Evolutionary conservation across 176 grass and related monocot species (phyloP).

Genomic region (Carex kokanica): DNA sequence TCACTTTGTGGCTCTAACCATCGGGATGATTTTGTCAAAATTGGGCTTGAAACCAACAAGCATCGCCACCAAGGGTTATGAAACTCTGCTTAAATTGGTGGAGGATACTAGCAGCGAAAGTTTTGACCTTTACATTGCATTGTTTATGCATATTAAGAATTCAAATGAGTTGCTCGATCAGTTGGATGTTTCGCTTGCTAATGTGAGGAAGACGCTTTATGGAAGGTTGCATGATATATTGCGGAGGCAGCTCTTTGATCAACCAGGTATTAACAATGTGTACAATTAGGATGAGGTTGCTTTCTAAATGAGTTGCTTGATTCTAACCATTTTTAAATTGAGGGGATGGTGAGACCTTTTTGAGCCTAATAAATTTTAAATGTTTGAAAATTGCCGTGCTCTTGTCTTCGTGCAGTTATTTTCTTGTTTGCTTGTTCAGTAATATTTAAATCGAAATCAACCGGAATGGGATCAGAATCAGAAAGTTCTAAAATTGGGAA

Average conservation of each 20-base stretch:
- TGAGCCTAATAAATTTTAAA: neutral
- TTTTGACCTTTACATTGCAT: constrained; percentile 81
- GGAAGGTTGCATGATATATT: constrained; percentile 62
- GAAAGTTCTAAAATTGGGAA: neutral
- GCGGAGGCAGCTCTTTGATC: constrained; percentile 65
- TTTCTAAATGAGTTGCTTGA: neutral
- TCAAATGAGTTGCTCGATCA: constrained; percentile 63
- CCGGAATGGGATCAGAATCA: neutral
- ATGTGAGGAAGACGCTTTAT: constrained; percentile 66
- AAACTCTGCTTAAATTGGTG: constrained; percentile 72
- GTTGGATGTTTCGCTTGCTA: constrained; percentile 50
- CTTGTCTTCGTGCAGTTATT: neutral
- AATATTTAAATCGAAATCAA: neutral
- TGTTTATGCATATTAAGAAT: constrained; percentile 92
- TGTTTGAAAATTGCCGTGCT: neutral
- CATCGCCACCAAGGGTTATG: constrained; percentile 63
- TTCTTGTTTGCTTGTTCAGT: neutral
- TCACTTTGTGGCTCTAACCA: constrained; percentile 76
- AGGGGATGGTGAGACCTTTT: neutral
- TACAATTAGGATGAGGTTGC: neutral
- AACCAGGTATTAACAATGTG: constrained; percentile 13
- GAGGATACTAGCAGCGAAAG: constrained; percentile 84
- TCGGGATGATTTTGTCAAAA: constrained; percentile 49
- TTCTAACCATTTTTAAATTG: no score
- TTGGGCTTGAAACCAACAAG: constrained; percentile 44